Evolutionary conservation across 768 basidiomycete genomes (phyloP).

Genomic region (Trametes sanguinea): DNA sequence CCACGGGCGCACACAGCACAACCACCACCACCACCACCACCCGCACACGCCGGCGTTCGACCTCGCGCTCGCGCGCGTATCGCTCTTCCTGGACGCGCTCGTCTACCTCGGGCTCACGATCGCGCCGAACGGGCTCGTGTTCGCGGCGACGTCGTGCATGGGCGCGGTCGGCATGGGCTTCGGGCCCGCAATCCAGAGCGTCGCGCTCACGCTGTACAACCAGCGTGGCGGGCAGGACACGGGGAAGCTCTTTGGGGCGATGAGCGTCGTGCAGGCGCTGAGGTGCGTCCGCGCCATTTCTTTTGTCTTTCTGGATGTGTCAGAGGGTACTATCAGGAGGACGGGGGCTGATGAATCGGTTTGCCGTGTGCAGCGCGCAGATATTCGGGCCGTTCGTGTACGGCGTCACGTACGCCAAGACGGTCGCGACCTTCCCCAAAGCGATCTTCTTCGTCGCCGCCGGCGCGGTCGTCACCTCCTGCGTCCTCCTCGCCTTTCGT

Average conservation of each 20-base stretch:
- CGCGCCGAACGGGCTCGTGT: conserved; percentile 48
- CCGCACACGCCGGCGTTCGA: conserved; percentile 59
- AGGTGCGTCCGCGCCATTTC: conserved; percentile 41
- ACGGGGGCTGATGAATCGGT: too few species aligned
- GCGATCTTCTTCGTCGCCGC: conserved; percentile 67
- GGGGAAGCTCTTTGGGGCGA: conserved; percentile 78
- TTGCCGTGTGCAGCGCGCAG: conserved; percentile 46
- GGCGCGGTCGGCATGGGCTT: conserved; percentile 65
- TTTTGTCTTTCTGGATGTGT: neutral
- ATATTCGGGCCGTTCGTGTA: conserved; percentile 75
- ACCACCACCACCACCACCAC: conserved; percentile 6
- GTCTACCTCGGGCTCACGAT: conserved; percentile 50
- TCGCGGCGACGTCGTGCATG: conserved; percentile 51
- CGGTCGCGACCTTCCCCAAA: conserved; percentile 68
- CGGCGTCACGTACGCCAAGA: conserved; percentile 68
- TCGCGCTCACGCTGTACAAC: conserved; percentile 68
- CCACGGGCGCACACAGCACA: neutral
- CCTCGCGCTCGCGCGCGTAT: conserved; percentile 64
- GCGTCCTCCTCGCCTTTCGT: conserved; percentile 51
- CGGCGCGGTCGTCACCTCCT: conserved; percentile 41
- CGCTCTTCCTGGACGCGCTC: conserved; percentile 56
- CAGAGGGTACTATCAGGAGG: too few species aligned
- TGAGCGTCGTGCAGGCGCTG: conserved; percentile 73
- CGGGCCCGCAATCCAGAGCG: conserved; percentile 65
- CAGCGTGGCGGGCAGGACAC: conserved; percentile 58